Percentiles rank a stretch among this genome's conserved stretches.
phyloP scores from a whole-genome alignment of 805 yeast genomes.

The Wickerhamiella sergipiensis region DNA sequence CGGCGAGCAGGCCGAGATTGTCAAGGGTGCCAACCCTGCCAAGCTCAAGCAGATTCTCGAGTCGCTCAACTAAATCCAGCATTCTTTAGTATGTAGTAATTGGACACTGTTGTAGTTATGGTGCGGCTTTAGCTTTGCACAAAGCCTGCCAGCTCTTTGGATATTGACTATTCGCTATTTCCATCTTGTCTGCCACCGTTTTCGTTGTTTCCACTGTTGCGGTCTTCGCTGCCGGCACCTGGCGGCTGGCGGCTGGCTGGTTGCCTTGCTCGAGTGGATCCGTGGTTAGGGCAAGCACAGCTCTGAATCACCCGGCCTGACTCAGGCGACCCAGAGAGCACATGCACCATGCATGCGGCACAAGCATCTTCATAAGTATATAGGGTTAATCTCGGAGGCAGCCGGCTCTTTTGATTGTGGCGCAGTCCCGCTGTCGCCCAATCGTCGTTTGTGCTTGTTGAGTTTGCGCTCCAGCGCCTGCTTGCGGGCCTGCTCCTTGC shows the following conservation, averaged over 20 bases:
- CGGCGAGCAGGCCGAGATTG: constrained; percentile 66
- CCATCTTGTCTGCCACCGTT: too few relatives aligned
- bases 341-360: not conserved
- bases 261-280: too few relatives aligned
- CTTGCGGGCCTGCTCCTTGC: constrained; percentile 11
- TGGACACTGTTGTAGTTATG: not conserved
- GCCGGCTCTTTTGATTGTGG: not conserved
- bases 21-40: constrained; percentile 78
- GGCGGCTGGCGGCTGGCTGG: too few relatives aligned
- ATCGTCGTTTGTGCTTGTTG: not conserved
- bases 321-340: not conserved
- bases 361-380: not conserved
- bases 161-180: too few relatives aligned
- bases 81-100: not conserved
- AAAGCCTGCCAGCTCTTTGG: too few relatives aligned
- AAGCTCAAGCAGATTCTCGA: constrained; percentile 46
- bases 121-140: too few relatives aligned
- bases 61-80: constrained; percentile 25
- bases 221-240: too few relatives aligned
- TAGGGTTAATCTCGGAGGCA: not conserved
- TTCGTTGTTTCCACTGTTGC: too few relatives aligned
- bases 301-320: not conserved
- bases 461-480: constrained; percentile 16
- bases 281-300: not conserved
- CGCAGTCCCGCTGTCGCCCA: not conserved